phyloP scores from a whole-genome alignment of 306 rosid genomes.

The Rosa rugosa region DNA sequence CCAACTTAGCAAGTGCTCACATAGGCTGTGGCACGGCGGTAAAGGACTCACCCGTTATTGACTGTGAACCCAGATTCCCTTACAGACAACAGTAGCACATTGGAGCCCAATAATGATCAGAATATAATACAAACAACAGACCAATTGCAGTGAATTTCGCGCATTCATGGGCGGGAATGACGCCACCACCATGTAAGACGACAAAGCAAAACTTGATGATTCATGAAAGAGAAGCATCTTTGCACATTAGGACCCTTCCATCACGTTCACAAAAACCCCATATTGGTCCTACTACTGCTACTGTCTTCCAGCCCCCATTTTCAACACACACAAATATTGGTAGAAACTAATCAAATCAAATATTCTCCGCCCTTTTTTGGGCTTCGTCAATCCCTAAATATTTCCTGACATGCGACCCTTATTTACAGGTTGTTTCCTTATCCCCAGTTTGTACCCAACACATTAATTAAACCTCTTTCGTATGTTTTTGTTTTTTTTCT shows the following conservation, averaged over 20 bases:
- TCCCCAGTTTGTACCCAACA: not conserved
- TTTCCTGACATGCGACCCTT: slow-evolving; percentile 40
- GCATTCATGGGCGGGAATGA: slow-evolving; percentile 56
- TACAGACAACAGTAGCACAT: not conserved
- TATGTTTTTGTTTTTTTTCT: not conserved
- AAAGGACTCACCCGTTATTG: no score
- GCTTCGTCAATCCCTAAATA: slow-evolving; percentile 1
- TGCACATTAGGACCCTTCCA: not conserved
- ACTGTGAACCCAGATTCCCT: no score
- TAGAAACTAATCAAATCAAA: not conserved
- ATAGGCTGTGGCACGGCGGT: no score
- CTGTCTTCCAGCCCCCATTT: not conserved
- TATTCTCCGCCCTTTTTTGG: not conserved
- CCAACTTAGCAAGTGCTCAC: no score
- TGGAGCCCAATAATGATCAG: not conserved
- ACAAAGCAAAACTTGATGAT: slow-evolving; percentile 17
- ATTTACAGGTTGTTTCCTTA: slow-evolving; percentile 12
- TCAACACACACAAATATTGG: not conserved
- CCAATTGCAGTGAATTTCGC: slow-evolving; percentile 9
- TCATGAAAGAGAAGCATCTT: slow-evolving; percentile 6
- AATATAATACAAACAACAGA: not conserved
- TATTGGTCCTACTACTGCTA: not conserved
- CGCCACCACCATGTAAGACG: slow-evolving; percentile 32
- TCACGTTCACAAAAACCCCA: not conserved
- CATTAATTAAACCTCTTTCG: not conserved